Evolutionary conservation across 768 basidiomycete genomes (phyloP).

Genomic region (Boletus sp.): DNA sequence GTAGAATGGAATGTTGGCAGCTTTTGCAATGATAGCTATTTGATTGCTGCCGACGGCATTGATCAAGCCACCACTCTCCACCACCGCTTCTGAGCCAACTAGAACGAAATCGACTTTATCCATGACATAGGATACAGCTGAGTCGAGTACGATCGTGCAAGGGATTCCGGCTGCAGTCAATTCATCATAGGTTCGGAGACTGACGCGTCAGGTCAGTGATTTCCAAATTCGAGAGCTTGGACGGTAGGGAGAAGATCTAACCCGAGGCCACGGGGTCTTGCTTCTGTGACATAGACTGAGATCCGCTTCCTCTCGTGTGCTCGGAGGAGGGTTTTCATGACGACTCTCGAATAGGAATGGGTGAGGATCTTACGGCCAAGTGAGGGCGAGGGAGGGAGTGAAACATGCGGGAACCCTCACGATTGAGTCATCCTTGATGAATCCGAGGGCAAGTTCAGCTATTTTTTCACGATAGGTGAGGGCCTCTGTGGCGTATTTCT

Average conservation of each 20-base stretch:
- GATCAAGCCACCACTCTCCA: constrained; percentile 90
- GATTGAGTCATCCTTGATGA: constrained; percentile 93
- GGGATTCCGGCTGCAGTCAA: constrained; percentile 90
- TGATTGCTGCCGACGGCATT: constrained; percentile 95
- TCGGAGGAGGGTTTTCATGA: constrained; percentile 86
- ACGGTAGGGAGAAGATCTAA: constrained; percentile 36
- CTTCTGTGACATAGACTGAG: constrained; percentile 97
- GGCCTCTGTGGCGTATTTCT: constrained; percentile 72
- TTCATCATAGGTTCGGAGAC: constrained; percentile 86
- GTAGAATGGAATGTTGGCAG: constrained; percentile 94
- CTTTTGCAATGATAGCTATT: constrained; percentile 94
- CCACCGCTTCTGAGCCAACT: constrained; percentile 97
- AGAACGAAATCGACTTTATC: constrained; percentile 93
- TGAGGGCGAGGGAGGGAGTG: constrained; percentile 13
- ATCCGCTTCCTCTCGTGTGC: constrained; percentile 92
- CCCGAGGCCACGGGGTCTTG: constrained; percentile 86
- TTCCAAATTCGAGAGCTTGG: constrained; percentile 2
- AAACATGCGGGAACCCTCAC: constrained; percentile 41
- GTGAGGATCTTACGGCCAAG: constrained; percentile 72
- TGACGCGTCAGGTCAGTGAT: constrained; percentile 30
- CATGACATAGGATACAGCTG: constrained; percentile 96
- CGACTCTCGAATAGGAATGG: constrained; percentile 95
- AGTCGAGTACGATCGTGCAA: constrained; percentile 91
- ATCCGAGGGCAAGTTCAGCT: constrained; percentile 81
- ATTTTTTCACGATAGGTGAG: constrained; percentile 87